phyloP scores from a whole-genome alignment of 306 rosid species.

The Amphicarpaea edgeworthii region DNA sequence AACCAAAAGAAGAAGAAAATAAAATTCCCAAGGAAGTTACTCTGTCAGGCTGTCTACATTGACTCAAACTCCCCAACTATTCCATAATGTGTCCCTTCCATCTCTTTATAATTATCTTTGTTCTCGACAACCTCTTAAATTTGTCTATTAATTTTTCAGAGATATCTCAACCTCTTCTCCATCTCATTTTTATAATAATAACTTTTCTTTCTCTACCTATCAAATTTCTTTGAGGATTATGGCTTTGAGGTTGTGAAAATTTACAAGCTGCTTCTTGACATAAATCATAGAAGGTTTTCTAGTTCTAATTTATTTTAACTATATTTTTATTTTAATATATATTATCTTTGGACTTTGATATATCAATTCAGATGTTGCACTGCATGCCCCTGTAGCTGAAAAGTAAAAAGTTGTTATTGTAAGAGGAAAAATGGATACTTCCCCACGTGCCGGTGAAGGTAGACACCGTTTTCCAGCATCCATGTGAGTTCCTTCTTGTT shows the following conservation, averaged over 20 bases:
- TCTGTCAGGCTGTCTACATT: slow-evolving; percentile 18
- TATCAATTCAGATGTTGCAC: not conserved
- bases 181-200: not conserved
- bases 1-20: slow-evolving; percentile 5
- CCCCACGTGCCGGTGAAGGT: not conserved
- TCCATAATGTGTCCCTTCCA: slow-evolving; percentile 5
- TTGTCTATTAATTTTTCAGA: not conserved
- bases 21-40: not conserved
- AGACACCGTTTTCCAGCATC: slow-evolving; percentile 14
- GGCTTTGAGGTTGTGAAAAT: not conserved
- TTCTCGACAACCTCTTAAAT: slow-evolving; percentile 4
- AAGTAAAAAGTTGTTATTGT: not conserved
- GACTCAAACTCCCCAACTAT: slow-evolving; percentile 17
- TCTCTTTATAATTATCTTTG: slow-evolving; percentile 21
- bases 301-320: not conserved
- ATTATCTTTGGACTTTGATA: not conserved
- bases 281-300: not conserved
- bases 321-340: not conserved
- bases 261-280: not conserved
- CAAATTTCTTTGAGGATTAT: not conserved
- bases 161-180: slow-evolving; percentile 9
- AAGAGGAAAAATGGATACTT: slow-evolving; percentile 21
- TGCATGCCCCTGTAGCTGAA: slow-evolving; percentile 27
- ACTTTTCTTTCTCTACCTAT: not conserved
- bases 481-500: slow-evolving; percentile 9